Evolutionary conservation across 2,329 filamentous ascomycete genomes (phyloP).

Genomic region (Penicillium sp.): DNA sequence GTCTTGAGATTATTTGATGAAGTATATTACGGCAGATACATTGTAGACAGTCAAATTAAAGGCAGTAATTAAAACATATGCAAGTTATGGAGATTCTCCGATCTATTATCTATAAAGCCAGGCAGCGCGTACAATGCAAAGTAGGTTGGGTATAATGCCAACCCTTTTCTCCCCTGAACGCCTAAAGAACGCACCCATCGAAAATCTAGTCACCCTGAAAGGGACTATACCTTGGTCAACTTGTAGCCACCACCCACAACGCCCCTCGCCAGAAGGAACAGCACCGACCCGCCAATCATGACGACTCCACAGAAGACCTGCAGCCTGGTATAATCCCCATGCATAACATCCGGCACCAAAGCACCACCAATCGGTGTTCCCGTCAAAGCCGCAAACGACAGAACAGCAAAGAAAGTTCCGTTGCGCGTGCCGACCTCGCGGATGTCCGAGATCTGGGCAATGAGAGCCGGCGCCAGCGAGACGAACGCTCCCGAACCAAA

Average conservation of each 20-base stretch:
- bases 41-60: no score
- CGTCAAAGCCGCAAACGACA: conserved; percentile 62
- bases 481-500: conserved; percentile 66
- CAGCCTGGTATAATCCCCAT: conserved; percentile 25
- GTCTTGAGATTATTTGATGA: no score
- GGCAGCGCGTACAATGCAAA: no score
- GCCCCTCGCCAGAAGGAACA: conserved; percentile 26
- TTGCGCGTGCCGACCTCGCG: conserved; percentile 65
- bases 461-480: conserved; percentile 58
- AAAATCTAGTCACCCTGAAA: no score
- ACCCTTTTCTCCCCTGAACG: no score
- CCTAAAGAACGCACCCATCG: no score
- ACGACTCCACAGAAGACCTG: conserved; percentile 29
- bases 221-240: conserved; percentile 27
- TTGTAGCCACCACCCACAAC: conserved; percentile 23
- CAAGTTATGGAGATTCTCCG: no score
- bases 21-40: no score
- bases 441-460: conserved; percentile 69
- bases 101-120: no score
- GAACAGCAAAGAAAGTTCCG: conserved; percentile 60
- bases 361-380: conserved; percentile 31
- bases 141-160: no score
- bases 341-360: conserved; percentile 26
- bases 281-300: conserved; percentile 23
- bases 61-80: no score